Evolutionary conservation across 768 basidiomycete species (phyloP).

Genomic region (Tremella yokohamensis): DNA sequence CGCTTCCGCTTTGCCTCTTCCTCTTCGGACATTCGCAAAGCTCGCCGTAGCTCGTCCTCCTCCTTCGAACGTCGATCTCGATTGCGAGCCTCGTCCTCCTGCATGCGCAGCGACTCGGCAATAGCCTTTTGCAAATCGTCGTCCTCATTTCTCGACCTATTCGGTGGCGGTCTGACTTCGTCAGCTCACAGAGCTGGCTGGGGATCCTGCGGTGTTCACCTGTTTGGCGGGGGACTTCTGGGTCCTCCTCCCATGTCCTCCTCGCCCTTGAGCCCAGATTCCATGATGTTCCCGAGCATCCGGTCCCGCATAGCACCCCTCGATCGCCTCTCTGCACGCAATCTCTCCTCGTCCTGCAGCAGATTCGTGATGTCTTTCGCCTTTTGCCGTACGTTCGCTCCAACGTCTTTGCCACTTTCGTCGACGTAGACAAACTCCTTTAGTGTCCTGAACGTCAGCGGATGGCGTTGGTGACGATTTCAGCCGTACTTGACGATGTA

Average conservation of each 20-base stretch:
- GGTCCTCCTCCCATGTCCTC: slow-evolving; percentile 49
- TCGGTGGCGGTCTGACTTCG: slow-evolving; percentile 29
- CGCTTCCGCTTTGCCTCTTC: slow-evolving; percentile 76
- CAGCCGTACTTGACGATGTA: slow-evolving; percentile 77
- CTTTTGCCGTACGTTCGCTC: slow-evolving; percentile 66
- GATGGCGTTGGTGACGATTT: neutral
- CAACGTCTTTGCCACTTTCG: slow-evolving; percentile 93
- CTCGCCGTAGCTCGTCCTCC: slow-evolving; percentile 78
- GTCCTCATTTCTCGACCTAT: slow-evolving; percentile 57
- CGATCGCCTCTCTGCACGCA: slow-evolving; percentile 73
- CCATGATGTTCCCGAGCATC: slow-evolving; percentile 67
- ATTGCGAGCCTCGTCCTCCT: slow-evolving; percentile 62
- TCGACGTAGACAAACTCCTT: slow-evolving; percentile 98
- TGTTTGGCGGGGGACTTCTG: slow-evolving; percentile 16
- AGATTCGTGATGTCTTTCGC: slow-evolving; percentile 98
- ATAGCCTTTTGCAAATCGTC: slow-evolving; percentile 82
- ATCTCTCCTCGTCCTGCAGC: slow-evolving; percentile 74
- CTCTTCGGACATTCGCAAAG: slow-evolving; percentile 80
- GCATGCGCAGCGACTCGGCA: slow-evolving; percentile 79
- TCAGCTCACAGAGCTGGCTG: slow-evolving; percentile 18
- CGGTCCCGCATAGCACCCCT: slow-evolving; percentile 86
- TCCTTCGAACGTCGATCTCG: slow-evolving; percentile 57
- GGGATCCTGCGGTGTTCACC: slow-evolving; percentile 3
- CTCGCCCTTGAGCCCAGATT: slow-evolving; percentile 48
- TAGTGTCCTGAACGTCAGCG: slow-evolving; percentile 59